Conservation (phyloP, 73 alveolate species). For the Loxodes magnus region DNA sequence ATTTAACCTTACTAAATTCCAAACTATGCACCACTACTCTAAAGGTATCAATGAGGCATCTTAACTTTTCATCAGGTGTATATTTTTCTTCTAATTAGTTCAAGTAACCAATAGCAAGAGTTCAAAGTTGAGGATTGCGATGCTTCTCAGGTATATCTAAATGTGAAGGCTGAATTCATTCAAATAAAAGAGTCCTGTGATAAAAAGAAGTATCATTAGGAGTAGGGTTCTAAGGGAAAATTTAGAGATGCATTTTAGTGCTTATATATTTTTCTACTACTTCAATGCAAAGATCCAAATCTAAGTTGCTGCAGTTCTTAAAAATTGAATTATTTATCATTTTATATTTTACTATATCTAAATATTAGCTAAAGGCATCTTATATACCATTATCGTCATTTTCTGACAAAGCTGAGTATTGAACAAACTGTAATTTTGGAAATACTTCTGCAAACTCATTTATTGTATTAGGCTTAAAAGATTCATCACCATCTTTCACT, state of each 20-base stretch:
- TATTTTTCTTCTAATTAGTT: neutral
- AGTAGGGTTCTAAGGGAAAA: slow-evolving; percentile 4
- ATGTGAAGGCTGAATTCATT: slow-evolving; percentile 9
- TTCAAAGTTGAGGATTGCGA: slow-evolving; percentile 9
- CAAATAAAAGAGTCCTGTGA: neutral
- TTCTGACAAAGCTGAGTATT: too few species aligned
- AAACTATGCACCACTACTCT: slow-evolving; percentile 3
- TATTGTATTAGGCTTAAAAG: too few species aligned
- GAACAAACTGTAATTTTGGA: too few species aligned
- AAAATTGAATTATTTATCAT: too few species aligned
- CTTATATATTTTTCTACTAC: slow-evolving; percentile 7
- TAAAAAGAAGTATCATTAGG: neutral
- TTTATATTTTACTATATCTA: too few species aligned
- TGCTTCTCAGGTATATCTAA: neutral
- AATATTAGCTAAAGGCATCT: too few species aligned
- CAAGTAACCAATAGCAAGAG: slow-evolving; percentile 1
- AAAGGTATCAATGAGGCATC: neutral
- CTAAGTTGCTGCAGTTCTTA: too few species aligned
- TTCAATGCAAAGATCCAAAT: too few species aligned
- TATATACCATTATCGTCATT: too few species aligned
- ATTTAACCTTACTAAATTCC: neutral
- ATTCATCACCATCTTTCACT: too few species aligned
- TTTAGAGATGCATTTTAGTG: neutral
- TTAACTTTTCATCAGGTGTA: slow-evolving; percentile 6
- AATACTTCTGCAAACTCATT: too few species aligned